Conservation (phyloP, 345 rosid genomes). For the Odontarrhena argentea region DNA sequence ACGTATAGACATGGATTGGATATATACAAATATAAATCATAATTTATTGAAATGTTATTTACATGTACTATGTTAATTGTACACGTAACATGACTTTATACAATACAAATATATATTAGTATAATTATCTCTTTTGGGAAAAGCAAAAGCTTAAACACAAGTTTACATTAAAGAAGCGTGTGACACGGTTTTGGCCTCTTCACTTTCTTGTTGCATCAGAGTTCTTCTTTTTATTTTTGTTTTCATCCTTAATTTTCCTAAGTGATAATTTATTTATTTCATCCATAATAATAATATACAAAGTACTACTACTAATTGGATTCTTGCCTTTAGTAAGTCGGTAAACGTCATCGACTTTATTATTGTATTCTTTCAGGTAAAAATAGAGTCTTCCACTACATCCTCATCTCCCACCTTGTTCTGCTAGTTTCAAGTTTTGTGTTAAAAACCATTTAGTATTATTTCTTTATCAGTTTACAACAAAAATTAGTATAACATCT, state of each 20-base stretch:
- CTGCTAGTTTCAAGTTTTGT: background rate
- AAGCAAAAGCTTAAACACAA: slow-evolving; percentile 49
- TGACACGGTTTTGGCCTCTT: slow-evolving; percentile 65
- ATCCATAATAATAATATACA: background rate
- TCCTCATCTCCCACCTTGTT: slow-evolving; percentile 21
- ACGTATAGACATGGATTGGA: background rate
- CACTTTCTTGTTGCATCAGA: slow-evolving; percentile 37
- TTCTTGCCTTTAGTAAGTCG: slow-evolving; percentile 40
- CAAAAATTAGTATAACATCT: background rate
- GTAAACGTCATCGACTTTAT: slow-evolving; percentile 34
- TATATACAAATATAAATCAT: background rate
- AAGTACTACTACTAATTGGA: slow-evolving; percentile 15
- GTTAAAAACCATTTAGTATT: background rate
- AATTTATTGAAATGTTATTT: slow-evolving; percentile 11
- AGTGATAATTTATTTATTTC: slow-evolving; percentile 21
- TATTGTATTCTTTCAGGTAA: slow-evolving; percentile 32
- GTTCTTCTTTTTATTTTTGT: slow-evolving; percentile 41
- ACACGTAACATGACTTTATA: slow-evolving; percentile 37
- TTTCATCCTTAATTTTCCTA: slow-evolving; percentile 15
- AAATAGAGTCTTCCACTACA: slow-evolving; percentile 27
- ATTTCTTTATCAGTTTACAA: background rate
- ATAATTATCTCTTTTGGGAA: slow-evolving; percentile 40
- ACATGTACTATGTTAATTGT: slow-evolving; percentile 30
- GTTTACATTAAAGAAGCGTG: slow-evolving; percentile 50
- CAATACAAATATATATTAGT: background rate